Conservation (phyloP, 495 filamentous ascomycete species). For the Penicillium atrosanguineum region DNA sequence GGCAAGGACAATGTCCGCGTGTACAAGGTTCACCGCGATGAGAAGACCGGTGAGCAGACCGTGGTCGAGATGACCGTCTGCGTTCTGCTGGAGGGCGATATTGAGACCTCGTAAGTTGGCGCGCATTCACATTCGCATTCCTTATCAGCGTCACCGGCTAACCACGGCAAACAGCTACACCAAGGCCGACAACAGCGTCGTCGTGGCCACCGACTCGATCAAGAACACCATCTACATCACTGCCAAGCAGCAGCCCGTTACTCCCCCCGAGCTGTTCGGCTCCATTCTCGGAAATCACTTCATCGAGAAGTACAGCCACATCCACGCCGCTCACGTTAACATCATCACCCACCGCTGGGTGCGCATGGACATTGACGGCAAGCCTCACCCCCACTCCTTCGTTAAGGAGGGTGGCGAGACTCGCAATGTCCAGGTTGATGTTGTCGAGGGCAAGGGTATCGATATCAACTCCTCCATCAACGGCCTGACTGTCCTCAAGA, state of each 20-base stretch:
- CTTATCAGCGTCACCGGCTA: background rate
- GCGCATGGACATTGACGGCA: slow-evolving; percentile 80
- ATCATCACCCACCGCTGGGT: slow-evolving; percentile 89
- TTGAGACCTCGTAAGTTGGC: slow-evolving; percentile 72
- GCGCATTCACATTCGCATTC: background rate
- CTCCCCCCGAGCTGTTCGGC: slow-evolving; percentile 89
- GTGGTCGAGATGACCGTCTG: slow-evolving; percentile 95
- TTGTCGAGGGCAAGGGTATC: slow-evolving; percentile 61
- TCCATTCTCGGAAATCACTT: slow-evolving; percentile 84
- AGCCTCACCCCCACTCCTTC: slow-evolving; percentile 96
- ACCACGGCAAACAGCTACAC: slow-evolving; percentile 64
- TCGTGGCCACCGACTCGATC: slow-evolving; percentile 96
- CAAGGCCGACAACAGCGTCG: slow-evolving; percentile 86
- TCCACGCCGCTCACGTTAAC: slow-evolving; percentile 75
- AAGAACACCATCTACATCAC: slow-evolving; percentile 97
- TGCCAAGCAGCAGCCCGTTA: slow-evolving; percentile 90
- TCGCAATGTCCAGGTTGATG: slow-evolving; percentile 53
- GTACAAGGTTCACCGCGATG: slow-evolving; percentile 84
- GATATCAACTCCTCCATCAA: slow-evolving; percentile 66
- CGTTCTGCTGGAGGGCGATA: slow-evolving; percentile 84
- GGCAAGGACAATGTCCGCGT: slow-evolving; percentile 98
- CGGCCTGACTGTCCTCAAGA: slow-evolving; percentile 88
- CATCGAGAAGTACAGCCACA: slow-evolving; percentile 81
- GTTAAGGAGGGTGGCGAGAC: slow-evolving; percentile 85
- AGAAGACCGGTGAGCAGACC: slow-evolving; percentile 69